Evolutionary conservation across 768 basidiomycete species (phyloP), one percentile per base, ranked within the genome.

Genomic region (Panus rudis): DNA sequence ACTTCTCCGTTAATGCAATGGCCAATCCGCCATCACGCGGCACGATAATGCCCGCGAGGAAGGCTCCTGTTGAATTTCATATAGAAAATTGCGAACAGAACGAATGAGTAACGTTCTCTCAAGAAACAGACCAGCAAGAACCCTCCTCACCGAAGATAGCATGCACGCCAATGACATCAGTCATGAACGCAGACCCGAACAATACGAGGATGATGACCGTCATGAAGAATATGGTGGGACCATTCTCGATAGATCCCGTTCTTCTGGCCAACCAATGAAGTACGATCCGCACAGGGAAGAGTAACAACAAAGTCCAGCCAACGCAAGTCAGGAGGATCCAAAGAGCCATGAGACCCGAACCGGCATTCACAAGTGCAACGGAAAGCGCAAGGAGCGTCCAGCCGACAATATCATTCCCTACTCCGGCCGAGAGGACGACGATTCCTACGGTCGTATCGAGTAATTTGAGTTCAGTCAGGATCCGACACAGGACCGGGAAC

Each of bases 381-480:
- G 84, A 88, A 19, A 99, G 70, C 0, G 94, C 93, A 11, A 98
- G 74, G 1, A 97, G 68, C 0, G 75, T 75, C 94, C 93, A 96
- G 0, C 64, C 64, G 7, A 65, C 66, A 48, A 92, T 83, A 60
- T 89, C 87, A 55, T 88, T 85, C 5, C 83, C 90, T 3, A 98
- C 89, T 8, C 93, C 94, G 0, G 93, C 92, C 2, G 88, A 88
- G 17, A 99, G 75, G 1, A 92, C 92, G 20, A 96, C 81, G 46
- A 96, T 82, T 4, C 93, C 96, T 27, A 99, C 90, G 0, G 80
- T 82, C 0, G 91, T 96, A 47, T 92, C 86, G 48, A 98, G 72
- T 2, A 99, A 69, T 62, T 92, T 92, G 43, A 94, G 76, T 58
- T 96, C 92, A 2, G 85, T 86, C 34, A 97, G 69, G 63, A 96